Percentiles rank a stretch among this genome's conserved stretches.
Conservation (phyloP, 495 filamentous ascomycete genomes). For the Patellaria atrata region DNA sequence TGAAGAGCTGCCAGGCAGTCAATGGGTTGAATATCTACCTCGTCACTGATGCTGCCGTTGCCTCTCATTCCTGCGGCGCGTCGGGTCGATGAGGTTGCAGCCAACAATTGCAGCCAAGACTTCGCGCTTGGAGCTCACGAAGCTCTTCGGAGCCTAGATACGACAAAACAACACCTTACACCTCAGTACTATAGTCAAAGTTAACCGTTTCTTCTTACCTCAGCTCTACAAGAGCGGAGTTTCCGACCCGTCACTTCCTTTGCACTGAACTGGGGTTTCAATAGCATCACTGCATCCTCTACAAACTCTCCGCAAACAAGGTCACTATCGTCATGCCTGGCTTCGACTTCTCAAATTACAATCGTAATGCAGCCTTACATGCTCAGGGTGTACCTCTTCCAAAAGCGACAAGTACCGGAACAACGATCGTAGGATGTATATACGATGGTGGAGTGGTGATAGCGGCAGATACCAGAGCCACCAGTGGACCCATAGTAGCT, state of each 20-base stretch:
- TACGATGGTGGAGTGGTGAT: slow-evolving; percentile 96
- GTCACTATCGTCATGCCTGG: slow-evolving; percentile 61
- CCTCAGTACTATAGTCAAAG: too few relatives aligned
- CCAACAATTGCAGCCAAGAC: too few relatives aligned
- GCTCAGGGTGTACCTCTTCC: slow-evolving; percentile 84
- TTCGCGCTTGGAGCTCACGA: too few relatives aligned
- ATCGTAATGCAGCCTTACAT: slow-evolving; percentile 91
- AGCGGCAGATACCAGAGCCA: slow-evolving; percentile 95
- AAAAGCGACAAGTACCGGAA: slow-evolving; percentile 97
- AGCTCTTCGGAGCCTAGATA: too few relatives aligned
- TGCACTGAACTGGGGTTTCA: background rate
- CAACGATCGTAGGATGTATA: slow-evolving; percentile 96
- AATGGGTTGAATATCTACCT: too few relatives aligned
- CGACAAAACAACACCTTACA: too few relatives aligned
- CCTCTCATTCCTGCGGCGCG: too few relatives aligned
- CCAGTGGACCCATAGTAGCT: slow-evolving; percentile 92
- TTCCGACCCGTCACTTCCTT: background rate
- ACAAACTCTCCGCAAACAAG: slow-evolving; percentile 1
- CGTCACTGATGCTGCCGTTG: too few relatives aligned
- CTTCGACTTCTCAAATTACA: slow-evolving; percentile 99
- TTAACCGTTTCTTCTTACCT: too few relatives aligned
- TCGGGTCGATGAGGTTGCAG: too few relatives aligned
- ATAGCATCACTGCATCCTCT: slow-evolving; percentile 4
- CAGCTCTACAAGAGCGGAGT: too few relatives aligned
- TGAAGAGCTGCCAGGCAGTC: too few relatives aligned